Base-by-base conservation (phyloP, 805 yeast genomes). In the Spathaspora sp. region DNA sequence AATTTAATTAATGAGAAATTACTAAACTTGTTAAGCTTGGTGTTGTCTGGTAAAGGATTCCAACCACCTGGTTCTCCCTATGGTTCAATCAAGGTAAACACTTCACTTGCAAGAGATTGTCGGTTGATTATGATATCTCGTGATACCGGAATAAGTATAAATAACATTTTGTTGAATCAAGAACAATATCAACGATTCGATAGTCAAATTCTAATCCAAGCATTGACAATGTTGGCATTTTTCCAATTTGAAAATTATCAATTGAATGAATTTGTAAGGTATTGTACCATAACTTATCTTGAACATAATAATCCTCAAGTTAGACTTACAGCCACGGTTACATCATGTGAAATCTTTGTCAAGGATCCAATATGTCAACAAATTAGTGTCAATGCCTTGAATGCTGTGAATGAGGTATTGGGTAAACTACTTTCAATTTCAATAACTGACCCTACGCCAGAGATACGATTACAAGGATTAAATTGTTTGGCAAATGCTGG, bases 11-110 rank as follows among this genome's bases (percentile, higher is more conserved):
- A 87, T 60, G 85, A 82, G 49, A 82, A 87, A 53, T 70, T 91
- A 19, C 73, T 93, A 44, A 86, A 87, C 56, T 73, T 85, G 9
- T 73, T 93, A 31, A 86, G 96, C 57, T 76, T 78, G 48, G 89
- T 89, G 11, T 73, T 93, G 28, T 86, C 94, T 1, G 97, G 98
- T 1, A 84, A 83, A 53, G 80, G 82, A 8, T 93, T 88, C 64
- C 82, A 80, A 49, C 88, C 87, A 42, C 97, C 97, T 0, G 97
- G 97, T 0, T 82, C 94, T 14, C 96, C 96, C 2, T 82, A 81
- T 55, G 82, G 85, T 20, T 72, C 79, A 28, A 73, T 77, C 49
- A 78, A 77, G 45, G 81, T 86, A 75, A 82, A 82, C 57, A 70
- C 81, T 14, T 74, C 79, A n/a, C 69, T 79, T 23, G 97, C 97